Evolutionary conservation across 441 rosid genomes (phyloP).

Genomic region (Erodium chrysanthum): DNA sequence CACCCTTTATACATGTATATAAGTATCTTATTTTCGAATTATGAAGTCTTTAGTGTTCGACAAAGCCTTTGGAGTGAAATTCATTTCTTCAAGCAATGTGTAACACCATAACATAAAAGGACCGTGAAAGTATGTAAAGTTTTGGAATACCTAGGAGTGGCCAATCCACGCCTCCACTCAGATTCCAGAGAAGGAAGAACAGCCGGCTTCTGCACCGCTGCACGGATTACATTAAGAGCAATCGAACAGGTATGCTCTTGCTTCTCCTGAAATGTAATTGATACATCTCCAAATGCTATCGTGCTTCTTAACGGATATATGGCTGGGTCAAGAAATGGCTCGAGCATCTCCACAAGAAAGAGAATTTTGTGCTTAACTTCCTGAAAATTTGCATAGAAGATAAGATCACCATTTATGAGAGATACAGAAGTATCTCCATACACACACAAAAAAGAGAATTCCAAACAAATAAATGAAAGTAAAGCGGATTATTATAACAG

Average conservation of each 20-base stretch:
- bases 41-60: background rate
- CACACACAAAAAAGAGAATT: constrained; percentile 71
- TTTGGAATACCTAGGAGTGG: constrained; percentile 60
- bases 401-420: constrained; percentile 5
- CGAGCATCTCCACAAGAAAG: constrained; percentile 78
- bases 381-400: constrained; percentile 32
- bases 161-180: constrained; percentile 78
- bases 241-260: constrained; percentile 46
- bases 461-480: background rate
- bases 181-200: constrained; percentile 74
- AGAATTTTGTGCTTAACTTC: constrained; percentile 75
- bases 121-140: constrained; percentile 14
- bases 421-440: constrained; percentile 19
- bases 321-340: constrained; percentile 74
- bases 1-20: background rate
- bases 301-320: constrained; percentile 42
- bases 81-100: constrained; percentile 10
- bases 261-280: constrained; percentile 42
- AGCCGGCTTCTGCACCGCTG: constrained; percentile 60
- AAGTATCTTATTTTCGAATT: background rate
- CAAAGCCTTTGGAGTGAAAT: background rate
- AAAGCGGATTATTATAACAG: constrained; percentile 1
- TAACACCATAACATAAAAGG: constrained; percentile 3
- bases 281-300: constrained; percentile 55
- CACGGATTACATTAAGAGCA: constrained; percentile 61